Percentiles rank a stretch among this genome's conserved stretches.
Conservation (phyloP, 2,329 filamentous ascomycete species). For the Periconia macrospinosa region DNA sequence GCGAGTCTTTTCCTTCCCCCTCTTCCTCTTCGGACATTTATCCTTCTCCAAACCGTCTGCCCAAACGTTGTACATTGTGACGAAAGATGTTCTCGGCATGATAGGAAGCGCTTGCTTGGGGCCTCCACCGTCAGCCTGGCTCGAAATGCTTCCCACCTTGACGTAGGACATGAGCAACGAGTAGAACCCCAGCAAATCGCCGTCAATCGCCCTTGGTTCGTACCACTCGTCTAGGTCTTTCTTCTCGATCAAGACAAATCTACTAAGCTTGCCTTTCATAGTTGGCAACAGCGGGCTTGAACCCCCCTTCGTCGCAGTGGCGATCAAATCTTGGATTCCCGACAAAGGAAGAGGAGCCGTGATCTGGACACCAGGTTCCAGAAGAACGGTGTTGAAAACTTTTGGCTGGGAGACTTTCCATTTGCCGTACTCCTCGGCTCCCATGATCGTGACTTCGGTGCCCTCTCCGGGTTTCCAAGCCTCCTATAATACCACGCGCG, state of each 20-base stretch:
- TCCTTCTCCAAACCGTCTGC: constrained; percentile 34
- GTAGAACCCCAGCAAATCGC: constrained; percentile 4
- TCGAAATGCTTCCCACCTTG: not conserved
- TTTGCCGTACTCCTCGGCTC: not conserved
- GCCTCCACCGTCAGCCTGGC: not conserved
- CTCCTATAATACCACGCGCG: not conserved
- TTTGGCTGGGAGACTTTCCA: not conserved
- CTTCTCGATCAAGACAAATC: not conserved
- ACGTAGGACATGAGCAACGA: constrained; percentile 6
- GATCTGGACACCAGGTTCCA: not conserved
- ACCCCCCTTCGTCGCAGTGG: not conserved
- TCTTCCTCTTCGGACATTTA: constrained; percentile 46
- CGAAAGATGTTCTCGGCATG: constrained; percentile 2
- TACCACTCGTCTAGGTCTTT: not conserved
- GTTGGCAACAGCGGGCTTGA: not conserved
- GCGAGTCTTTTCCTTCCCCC: constrained; percentile 42
- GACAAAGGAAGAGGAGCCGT: not conserved
- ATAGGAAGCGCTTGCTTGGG: constrained; percentile 3
- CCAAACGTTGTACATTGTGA: constrained; percentile 33
- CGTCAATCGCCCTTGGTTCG: not conserved
- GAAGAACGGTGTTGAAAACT: not conserved
- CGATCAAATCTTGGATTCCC: not conserved
- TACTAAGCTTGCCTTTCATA: not conserved
- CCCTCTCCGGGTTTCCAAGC: not conserved
- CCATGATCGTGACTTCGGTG: not conserved